Base-by-base conservation (phyloP, 441 rosid species). In the Mallotus repandus region DNA sequence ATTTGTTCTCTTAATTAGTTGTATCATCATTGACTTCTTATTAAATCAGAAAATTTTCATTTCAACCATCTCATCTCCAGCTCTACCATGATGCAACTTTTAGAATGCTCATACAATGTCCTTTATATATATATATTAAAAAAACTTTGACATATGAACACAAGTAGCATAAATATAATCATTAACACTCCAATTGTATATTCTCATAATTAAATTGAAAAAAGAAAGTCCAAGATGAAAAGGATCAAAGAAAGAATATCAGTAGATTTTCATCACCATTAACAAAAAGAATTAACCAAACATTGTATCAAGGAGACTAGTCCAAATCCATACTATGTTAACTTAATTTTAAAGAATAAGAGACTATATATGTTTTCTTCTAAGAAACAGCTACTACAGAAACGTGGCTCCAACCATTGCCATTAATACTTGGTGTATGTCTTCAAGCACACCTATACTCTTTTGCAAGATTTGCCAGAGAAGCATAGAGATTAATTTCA, bases 341-440 rank as follows among this genome's bases (percentile, higher is more conserved):
- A 65, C 12, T 57, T 68, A 41, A 59, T 52, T 68, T 45, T 32
- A 61, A 61, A 68, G 50, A 58, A 59, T 67, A 4, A 35, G 38
- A 35, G 41, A 38, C 41, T 38, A 35, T 35, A 35, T 35, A 14
- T 75, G 86, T 70, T 77, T 68, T 78, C 75, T 71, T 68, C 52
- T 49, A 68, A 68, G 69, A 74, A 78, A 74, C 81, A 80, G 67
- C 72, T 35, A 72, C 76, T 38, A 22, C 14, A 63, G 9, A 16
- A 77, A 85, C 88, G 88, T 87, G 88, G 76, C 76, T 68, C 70
- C 88, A 77, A 83, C 86, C 52, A 65, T 35, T 74, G 43, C 59
- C 61, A 38, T 38, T 5, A 63, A 35, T 69, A 21, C 70, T 18
- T 46, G 2, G 45, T 15, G 18, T 43, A 18, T 43, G 19, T 41